A percentile compares a stretch with the other conserved stretches of the same genome.
Evolutionary conservation across 768 basidiomycete genomes (phyloP).

Genomic region (Hygrophorus russula): DNA sequence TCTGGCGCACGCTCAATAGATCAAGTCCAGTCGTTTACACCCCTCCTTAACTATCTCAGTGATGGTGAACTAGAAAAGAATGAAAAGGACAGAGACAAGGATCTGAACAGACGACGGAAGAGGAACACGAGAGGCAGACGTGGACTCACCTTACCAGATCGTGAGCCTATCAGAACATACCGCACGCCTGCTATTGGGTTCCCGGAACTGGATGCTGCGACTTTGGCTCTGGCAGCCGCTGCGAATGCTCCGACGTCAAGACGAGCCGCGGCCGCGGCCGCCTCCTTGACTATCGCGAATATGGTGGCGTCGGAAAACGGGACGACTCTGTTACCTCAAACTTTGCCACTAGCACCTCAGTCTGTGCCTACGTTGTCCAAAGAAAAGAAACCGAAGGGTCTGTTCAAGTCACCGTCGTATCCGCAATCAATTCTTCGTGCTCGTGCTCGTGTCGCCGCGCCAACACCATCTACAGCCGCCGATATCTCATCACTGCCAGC

Average conservation of each 20-base stretch:
- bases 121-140: constrained; percentile 74
- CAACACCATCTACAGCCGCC: constrained; percentile 58
- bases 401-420: constrained; percentile 63
- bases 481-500: constrained; percentile 47
- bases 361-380: constrained; percentile 33
- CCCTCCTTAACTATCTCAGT: constrained; percentile 79
- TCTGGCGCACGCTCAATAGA: constrained; percentile 65
- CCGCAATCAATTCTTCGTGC: constrained; percentile 44
- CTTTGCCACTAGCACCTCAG: constrained; percentile 22
- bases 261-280: constrained; percentile 80
- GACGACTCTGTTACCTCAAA: constrained; percentile 41
- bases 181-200: constrained; percentile 83
- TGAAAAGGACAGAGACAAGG: constrained; percentile 92
- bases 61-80: constrained; percentile 82
- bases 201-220: constrained; percentile 66
- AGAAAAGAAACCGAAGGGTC: constrained; percentile 58
- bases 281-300: constrained; percentile 75
- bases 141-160: constrained; percentile 80
- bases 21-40: constrained; percentile 74
- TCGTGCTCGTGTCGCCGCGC: constrained; percentile 46
- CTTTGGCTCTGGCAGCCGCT: constrained; percentile 52
- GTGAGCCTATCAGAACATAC: constrained; percentile 86
- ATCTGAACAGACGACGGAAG: constrained; percentile 75
- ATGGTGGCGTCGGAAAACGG: constrained; percentile 92
- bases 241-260: constrained; percentile 60